Evolutionary conservation across 2,329 filamentous ascomycete species (phyloP), one percentile per base, ranked within the genome.

Genomic region (Aspergillus fumigatiaffinis): DNA sequence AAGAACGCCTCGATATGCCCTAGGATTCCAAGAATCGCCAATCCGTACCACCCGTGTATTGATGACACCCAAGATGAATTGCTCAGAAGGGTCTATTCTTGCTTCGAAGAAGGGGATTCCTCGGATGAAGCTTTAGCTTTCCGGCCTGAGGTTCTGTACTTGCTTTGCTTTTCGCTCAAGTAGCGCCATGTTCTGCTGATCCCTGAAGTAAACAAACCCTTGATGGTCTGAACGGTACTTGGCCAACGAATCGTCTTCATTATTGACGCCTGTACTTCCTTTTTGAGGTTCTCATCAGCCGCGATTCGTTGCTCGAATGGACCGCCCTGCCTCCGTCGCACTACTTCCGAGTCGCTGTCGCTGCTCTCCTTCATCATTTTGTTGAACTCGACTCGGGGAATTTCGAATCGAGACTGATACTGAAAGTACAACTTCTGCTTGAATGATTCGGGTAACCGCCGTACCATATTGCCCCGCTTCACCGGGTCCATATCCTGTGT

Each of bases 381-480:
- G 67, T 90, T 81, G 73, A 96, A 99, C 55, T 96, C 91, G 4
- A 84, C 83, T 17, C 87, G 86, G 0, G 93, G 91, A 47, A 99
- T 94, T 55, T 84, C 83, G 68, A 92, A 95, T 68, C 96, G 93
- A 71, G 88, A 87, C 73, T 96, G 92, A 73, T 97, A 99, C 68
- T 92, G 87, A 74, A 96, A 96, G 77, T 99, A 99, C 0, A 99
- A 80, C 58, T 91, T 92, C 54, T 89, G 85, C 41, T 94, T 86
- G 81, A 99, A 97, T 5, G 87, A 82, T 66, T 89, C 88, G 3
- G 94, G 94, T 10, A 99, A 80, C 12, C 94, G 88, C 4, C 94
- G 87, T 9, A 99, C 93, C 91, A 99, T 99, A 75, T 99, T 99
- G 20, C 90, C 91, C 56, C 94, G 87, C 68, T 90, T 92, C 57